Conservation (phyloP, 768 basidiomycete species). For the Trametes meyenii region DNA sequence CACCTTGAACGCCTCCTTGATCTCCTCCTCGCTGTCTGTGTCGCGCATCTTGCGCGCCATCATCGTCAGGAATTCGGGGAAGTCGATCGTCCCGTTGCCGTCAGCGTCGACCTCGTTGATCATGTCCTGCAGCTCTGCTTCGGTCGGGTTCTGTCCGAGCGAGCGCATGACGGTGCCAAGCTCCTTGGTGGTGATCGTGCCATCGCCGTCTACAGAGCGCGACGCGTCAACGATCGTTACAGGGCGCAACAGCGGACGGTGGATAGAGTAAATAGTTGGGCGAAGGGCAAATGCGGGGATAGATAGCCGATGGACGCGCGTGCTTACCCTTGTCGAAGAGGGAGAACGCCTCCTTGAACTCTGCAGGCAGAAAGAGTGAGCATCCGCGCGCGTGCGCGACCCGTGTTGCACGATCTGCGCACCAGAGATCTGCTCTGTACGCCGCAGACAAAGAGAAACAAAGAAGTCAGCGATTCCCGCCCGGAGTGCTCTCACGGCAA, state of each 20-base stretch:
- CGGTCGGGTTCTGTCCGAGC: conserved; percentile 90
- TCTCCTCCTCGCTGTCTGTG: conserved; percentile 91
- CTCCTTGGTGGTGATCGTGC: conserved; percentile 89
- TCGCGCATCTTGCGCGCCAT: conserved; percentile 91
- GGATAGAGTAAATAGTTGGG: conserved; percentile 6
- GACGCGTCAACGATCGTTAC: neutral
- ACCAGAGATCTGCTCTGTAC: conserved; percentile 90
- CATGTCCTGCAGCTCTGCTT: conserved; percentile 92
- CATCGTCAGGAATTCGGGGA: conserved; percentile 77
- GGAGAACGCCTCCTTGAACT: conserved; percentile 99
- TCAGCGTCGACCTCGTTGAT: conserved; percentile 94
- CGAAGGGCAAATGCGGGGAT: neutral
- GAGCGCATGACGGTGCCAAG: conserved; percentile 95
- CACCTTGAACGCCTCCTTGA: conserved; percentile 95
- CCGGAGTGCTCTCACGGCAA: conserved; percentile 17
- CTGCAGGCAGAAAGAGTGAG: conserved; percentile 42
- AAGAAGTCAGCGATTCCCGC: conserved; percentile 22
- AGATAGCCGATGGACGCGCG: conserved; percentile 13
- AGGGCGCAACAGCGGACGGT: neutral
- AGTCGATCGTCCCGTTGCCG: conserved; percentile 87
- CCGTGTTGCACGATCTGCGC: conserved; percentile 31
- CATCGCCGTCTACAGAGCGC: conserved; percentile 72
- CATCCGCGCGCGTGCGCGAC: conserved; percentile 4
- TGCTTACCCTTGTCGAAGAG: conserved; percentile 91
- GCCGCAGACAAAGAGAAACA: neutral